These are phyloP conservation scores for Russula olivacea DNA, from an alignment of 768 basidiomycete genomes.

Conservation along the genomic window DNA sequence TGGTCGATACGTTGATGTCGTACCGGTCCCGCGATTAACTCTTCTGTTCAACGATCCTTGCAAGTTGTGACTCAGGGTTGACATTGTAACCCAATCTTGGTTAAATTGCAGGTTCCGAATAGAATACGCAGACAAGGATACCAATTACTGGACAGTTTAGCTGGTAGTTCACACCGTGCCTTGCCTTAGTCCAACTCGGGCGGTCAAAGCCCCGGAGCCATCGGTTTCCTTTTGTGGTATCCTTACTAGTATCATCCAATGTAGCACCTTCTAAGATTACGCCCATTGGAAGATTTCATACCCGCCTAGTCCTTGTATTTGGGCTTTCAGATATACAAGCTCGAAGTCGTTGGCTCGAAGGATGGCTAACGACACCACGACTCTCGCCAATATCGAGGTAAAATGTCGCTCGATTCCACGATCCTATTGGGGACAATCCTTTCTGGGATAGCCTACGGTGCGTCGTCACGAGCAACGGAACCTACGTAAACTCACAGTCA, in stretches of 20 bases:
- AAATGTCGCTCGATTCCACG: constrained; percentile 9
- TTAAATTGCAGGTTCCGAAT: not conserved
- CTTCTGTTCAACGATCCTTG: not conserved
- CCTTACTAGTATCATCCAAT: not conserved
- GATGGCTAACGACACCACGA: not conserved
- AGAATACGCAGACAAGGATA: not conserved
- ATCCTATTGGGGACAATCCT: constrained; percentile 28
- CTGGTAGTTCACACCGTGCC: not conserved
- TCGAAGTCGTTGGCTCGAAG: not conserved
- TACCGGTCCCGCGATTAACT: not conserved
- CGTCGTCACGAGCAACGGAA: not conserved
- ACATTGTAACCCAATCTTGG: not conserved
- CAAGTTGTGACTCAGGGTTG: not conserved
- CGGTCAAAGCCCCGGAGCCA: not conserved
- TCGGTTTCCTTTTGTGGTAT: not conserved
- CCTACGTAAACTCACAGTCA: not conserved
- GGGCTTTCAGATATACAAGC: constrained; percentile 11
- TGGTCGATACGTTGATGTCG: too few species aligned
- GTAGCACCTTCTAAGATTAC: not conserved
- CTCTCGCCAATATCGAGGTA: constrained; percentile 2
- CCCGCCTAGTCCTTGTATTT: constrained; percentile 21
- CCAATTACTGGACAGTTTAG: not conserved
- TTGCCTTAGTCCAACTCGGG: not conserved
- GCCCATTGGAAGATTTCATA: not conserved
- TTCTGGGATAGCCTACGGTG: constrained; percentile 29